Evolutionary conservation across 228 moss, liverwort and hornwort genomes (phyloP), one percentile per base, ranked within the genome.

Genomic region (Sphagnum fallax): DNA sequence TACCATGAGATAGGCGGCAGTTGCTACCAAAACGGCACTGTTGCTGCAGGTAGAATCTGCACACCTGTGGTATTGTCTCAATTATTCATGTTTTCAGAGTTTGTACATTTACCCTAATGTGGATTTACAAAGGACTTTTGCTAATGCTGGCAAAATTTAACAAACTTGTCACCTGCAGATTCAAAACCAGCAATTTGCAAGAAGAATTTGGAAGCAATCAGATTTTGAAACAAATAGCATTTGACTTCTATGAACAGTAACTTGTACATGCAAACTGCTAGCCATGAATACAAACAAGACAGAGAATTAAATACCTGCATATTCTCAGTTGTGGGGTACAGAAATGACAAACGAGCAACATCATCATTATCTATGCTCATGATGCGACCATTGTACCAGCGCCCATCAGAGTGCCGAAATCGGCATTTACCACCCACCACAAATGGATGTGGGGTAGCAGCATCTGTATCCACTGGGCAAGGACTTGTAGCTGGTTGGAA

Each of bases 1-100:
- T 90, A 95, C 96, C 98, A 84, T 98, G 98, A 81, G 93, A 98
- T 82, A 84, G 80, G 75, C 93, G 98, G 83, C 98, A 98, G 73
- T 81, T 89, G 62, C 81, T 73, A 83, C 98, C 98, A 84, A 93
- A 98, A 62, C 91, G 98, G 80, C 98, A 98, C 78, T 92, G 98
- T 81, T 93, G 90, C 84, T 93, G 98, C 81, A 98, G 83, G 84
- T 88, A 92, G 82, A 90, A 98, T 84, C 94, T 98, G 92, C 98
- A 98, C 85, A 93, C 86, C 90, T 98, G 91, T 89, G 92, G 76
- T 82, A 32, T 32, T 32, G 32, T 65, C 65, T 51, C 49, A 65
- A 11, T 48, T 14, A 65, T 10, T 14, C 51, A 49, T 49, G 65
- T 65, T 65, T 49, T 13, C 61, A 60, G 16, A 52, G 63, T 32